A percentile compares a stretch with the other conserved stretches of the same genome.
phyloP scores from a whole-genome alignment of 306 rosid genomes.

The Sicyos baderoa region DNA sequence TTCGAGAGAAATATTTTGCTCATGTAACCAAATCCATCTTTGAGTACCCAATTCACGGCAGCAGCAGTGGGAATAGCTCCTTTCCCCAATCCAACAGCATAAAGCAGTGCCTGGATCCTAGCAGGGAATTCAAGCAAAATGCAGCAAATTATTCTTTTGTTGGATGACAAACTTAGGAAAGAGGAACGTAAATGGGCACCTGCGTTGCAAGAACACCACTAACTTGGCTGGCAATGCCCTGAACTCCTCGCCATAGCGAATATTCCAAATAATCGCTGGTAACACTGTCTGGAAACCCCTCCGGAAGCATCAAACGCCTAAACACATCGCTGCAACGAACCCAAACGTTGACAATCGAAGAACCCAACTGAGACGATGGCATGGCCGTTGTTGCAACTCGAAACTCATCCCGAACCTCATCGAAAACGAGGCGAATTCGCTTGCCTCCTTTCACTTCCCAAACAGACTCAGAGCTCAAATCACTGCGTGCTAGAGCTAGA shows the following conservation, averaged over 20 bases:
- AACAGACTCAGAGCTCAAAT: constrained; percentile 24
- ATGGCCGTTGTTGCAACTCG: constrained; percentile 22
- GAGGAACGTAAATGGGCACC: constrained; percentile 21
- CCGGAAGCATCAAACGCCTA: constrained; percentile 72
- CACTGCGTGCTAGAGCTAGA: constrained; percentile 26
- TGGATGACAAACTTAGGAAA: constrained; percentile 3
- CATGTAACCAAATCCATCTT: constrained; percentile 90
- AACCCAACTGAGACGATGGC: constrained; percentile 22
- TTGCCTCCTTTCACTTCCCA: constrained; percentile 81
- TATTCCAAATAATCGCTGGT: constrained; percentile 78
- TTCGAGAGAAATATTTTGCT: constrained; percentile 78
- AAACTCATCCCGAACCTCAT: constrained; percentile 41
- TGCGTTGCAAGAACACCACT: constrained; percentile 89
- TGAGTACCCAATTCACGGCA: constrained; percentile 90
- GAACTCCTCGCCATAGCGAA: constrained; percentile 86
- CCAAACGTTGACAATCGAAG: constrained; percentile 29
- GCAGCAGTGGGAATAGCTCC: constrained; percentile 92
- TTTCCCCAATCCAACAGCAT: constrained; percentile 86
- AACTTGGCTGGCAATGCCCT: constrained; percentile 84
- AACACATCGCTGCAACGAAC: constrained; percentile 39
- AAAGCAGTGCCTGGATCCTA: constrained; percentile 50
- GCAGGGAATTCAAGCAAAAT: background rate
- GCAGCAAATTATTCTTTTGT: background rate
- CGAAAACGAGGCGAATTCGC: constrained; percentile 47
- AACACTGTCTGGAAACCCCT: constrained; percentile 76